A percentile compares a stretch with the other conserved stretches of the same genome.
Evolutionary conservation across 106 monocot genomes (phyloP).

Genomic region (Phalaenopsis aphrodite): DNA sequence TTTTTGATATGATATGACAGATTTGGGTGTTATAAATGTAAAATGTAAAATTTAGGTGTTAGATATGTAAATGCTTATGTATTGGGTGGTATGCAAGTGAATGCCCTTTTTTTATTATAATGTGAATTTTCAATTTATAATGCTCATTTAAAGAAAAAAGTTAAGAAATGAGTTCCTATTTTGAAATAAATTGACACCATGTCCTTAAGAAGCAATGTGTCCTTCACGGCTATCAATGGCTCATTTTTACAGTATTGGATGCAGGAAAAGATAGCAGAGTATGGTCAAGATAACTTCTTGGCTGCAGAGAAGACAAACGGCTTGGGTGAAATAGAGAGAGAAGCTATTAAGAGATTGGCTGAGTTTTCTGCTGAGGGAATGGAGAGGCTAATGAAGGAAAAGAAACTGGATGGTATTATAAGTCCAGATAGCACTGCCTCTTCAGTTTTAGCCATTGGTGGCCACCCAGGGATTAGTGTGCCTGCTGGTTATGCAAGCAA

Average conservation of each 20-base stretch:
- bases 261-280: constrained; percentile 21
- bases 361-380: constrained; percentile 18
- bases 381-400: constrained; percentile 30
- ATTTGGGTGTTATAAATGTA: too few species aligned
- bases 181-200: neutral
- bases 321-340: constrained; percentile 11
- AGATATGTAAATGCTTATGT: too few species aligned
- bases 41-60: too few species aligned
- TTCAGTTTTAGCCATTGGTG: constrained; percentile 25
- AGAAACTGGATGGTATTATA: constrained; percentile 33
- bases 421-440: constrained; percentile 4
- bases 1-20: too few species aligned
- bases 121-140: too few species aligned
- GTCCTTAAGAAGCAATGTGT: too few species aligned
- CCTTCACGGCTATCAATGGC: neutral
- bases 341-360: constrained; percentile 9
- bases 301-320: constrained; percentile 19
- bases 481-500: constrained; percentile 27
- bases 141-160: too few species aligned
- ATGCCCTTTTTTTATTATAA: too few species aligned
- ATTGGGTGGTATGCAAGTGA: too few species aligned
- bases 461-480: constrained; percentile 33
- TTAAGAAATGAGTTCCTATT: too few species aligned
- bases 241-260: neutral
- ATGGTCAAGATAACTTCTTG: constrained; percentile 21